Percentiles rank a stretch among this genome's conserved stretches.
Conservation (phyloP, 768 basidiomycete genomes). For the Boletus tomentosulus region DNA sequence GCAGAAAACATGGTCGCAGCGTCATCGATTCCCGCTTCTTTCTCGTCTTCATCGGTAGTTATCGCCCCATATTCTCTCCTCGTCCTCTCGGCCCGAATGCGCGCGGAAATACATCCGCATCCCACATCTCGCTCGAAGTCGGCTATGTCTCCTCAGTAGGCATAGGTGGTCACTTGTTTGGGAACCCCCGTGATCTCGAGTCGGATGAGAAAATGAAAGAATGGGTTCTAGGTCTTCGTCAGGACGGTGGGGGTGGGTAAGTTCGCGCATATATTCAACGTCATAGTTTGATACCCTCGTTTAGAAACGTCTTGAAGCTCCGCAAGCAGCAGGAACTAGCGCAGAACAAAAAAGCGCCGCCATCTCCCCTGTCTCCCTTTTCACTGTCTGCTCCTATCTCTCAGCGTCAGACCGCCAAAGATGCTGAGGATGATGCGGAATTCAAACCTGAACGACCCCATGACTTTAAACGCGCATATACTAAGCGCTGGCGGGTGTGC, state of each 20-base stretch:
- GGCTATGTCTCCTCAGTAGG: slow-evolving; percentile 41
- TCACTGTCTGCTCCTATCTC: neutral
- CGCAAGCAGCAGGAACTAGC: slow-evolving; percentile 32
- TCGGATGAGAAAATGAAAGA: slow-evolving; percentile 35
- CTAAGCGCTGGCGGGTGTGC: slow-evolving; percentile 27
- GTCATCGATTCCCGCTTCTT: slow-evolving; percentile 46
- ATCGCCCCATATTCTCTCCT: slow-evolving; percentile 48
- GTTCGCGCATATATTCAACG: slow-evolving; percentile 20
- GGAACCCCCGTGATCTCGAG: slow-evolving; percentile 47
- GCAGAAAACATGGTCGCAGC: slow-evolving; percentile 26
- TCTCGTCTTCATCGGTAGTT: slow-evolving; percentile 45
- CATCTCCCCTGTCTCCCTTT: slow-evolving; percentile 5
- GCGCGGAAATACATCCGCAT: slow-evolving; percentile 36
- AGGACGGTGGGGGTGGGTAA: slow-evolving; percentile 60
- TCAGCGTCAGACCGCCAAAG: neutral
- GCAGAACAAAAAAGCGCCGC: slow-evolving; percentile 6
- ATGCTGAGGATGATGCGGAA: slow-evolving; percentile 1
- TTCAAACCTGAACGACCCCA: slow-evolving; percentile 5
- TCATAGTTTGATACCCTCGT: neutral
- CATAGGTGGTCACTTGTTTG: slow-evolving; percentile 40
- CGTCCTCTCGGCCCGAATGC: slow-evolving; percentile 41
- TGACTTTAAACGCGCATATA: slow-evolving; percentile 13
- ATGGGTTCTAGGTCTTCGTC: slow-evolving; percentile 56
- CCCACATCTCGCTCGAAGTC: slow-evolving; percentile 54
- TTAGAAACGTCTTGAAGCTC: slow-evolving; percentile 45